Evolutionary conservation across 2,329 filamentous ascomycete genomes (phyloP), one percentile per base, ranked within the genome.

Genomic region (Fusarium torreyae): DNA sequence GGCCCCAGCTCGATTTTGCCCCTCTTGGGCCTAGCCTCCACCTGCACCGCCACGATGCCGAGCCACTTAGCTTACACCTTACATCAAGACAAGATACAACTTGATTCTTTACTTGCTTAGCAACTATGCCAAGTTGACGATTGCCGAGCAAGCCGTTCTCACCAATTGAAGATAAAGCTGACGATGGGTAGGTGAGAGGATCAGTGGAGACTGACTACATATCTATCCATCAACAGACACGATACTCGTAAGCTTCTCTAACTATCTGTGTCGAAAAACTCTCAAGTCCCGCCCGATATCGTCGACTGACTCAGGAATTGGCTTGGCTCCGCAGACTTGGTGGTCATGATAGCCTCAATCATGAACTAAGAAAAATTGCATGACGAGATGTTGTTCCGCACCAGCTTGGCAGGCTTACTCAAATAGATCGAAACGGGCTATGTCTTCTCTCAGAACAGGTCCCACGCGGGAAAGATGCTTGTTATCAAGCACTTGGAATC

Each of bases 11-110:
- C 28, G 44, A 26, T 22, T 43, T 56, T 46, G 38, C 51, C 38
- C 59, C 44, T 18, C 43, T 55, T 46, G 11, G 44, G 61, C 17
- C 38, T 71, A 66, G 68, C 53, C 22, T 39, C 36, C 15, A 18
- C n/a, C 18, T 66, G 68, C 68, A 70, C 68, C 64, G 68, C 68
- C 68, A 70, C 68, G 34, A 66, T 66, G 68, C 64, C 60, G 59
- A 68, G 59, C 67, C 58, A 65, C 52, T 54, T 68, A 62, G 58
- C 59, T 68, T 68, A 68, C 42, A 69, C 55, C 46, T 59, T 60
- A 43, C 45, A 60, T 66, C 54, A 58, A 54, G 50, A 54, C 52
- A 52, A 58, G 31, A 60, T 42, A 44, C 48, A 48, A 55, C 34
- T 54, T 70, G 40, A 31, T 45, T 62, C 34, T 49, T 38, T 33